These are phyloP conservation scores for Dendrostoma leiphaemia DNA, from an alignment of 2,329 filamentous ascomycete genomes.

Conservation along the genomic window DNA sequence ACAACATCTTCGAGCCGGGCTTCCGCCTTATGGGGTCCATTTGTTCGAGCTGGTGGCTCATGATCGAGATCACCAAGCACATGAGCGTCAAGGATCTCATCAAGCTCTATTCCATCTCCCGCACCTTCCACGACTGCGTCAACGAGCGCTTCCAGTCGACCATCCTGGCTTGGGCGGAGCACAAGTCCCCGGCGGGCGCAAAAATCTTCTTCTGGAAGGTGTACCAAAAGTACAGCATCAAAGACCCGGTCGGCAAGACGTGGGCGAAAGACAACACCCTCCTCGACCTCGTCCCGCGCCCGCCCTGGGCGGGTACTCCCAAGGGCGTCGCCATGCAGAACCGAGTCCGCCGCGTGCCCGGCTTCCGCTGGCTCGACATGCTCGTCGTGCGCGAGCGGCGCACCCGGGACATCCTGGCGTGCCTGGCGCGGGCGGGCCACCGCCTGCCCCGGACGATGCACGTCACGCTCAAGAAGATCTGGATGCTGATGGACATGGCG, in stretches of 20 bases:
- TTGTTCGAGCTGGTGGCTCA: constrained; percentile 47
- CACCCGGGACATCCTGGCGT: constrained; percentile 60
- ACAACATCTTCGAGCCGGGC: not conserved
- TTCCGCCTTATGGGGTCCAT: constrained; percentile 44
- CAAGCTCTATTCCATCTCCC: constrained; percentile 63
- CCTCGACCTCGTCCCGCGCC: constrained; percentile 6
- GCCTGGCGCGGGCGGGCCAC: constrained; percentile 57
- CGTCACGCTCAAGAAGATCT: constrained; percentile 60
- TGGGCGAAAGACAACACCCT: constrained; percentile 22
- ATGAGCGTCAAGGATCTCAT: constrained; percentile 57
- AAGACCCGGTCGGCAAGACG: constrained; percentile 52
- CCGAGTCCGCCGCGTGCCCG: constrained; percentile 53
- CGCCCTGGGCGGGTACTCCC: constrained; percentile 8
- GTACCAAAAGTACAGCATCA: constrained; percentile 56
- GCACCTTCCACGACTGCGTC: constrained; percentile 59
- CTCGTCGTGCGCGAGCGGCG: constrained; percentile 56
- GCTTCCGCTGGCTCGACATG: constrained; percentile 67
- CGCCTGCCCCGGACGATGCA: constrained; percentile 49
- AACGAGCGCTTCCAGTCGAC: constrained; percentile 58
- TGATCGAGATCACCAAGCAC: constrained; percentile 52
- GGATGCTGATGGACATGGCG: constrained; percentile 69
- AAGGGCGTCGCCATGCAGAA: constrained; percentile 18
- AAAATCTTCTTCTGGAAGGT: constrained; percentile 59
- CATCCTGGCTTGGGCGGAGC: constrained; percentile 52
- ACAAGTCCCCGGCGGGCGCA: constrained; percentile 54